Base-by-base conservation (phyloP, 78 protist species). In the Monosiga brevicollis region DNA sequence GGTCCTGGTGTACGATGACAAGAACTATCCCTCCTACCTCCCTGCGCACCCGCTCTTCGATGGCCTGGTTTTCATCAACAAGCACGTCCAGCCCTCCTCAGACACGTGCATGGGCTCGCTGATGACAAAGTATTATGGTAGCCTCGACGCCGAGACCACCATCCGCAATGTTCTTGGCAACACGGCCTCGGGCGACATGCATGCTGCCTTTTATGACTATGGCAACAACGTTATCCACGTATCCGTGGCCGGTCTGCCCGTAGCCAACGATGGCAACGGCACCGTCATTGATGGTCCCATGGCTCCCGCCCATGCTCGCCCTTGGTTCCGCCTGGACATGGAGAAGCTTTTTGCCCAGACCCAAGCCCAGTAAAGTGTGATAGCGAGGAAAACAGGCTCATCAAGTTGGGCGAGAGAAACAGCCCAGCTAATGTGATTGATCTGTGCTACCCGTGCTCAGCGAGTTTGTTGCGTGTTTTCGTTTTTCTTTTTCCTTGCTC, bases 1-100 rank as follows among this genome's bases (percentile, higher is more conserved):
- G 26, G 87, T 88, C 6, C 55, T 85, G 25, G 91, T 84, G 0
- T 88, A 82, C 37, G 88, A 88, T 40, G 91, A 88, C 79, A 73
- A 80, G 70, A 88, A 87, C 1, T 87, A 86, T 42, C 84, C 84
- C 20, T 22, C n/a, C 73, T 73, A 82, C 36, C 49, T 26, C 42
- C 20, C 6, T 10, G 32, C 83, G 22, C 79, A 82, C 77, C 75
- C 84, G 20, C 75, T 22, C 41, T 9, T 82, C 32, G 25, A 24
- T 32, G 77, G 84, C 49, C 75, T 84, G 0, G 87, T 84, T n/a
- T 88, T 83, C 62, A 84, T 88, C 38, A 84, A 85, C 81, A 85
- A 85, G 77, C 87, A 76, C 29, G 85, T 81, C 35, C 88, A 84
- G 81, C 91, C 88, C 29, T 32, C 70, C 40, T 73, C 71, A 2